Evolutionary conservation across 805 yeast species (phyloP).

Genomic region (Lachancea mirantina): DNA sequence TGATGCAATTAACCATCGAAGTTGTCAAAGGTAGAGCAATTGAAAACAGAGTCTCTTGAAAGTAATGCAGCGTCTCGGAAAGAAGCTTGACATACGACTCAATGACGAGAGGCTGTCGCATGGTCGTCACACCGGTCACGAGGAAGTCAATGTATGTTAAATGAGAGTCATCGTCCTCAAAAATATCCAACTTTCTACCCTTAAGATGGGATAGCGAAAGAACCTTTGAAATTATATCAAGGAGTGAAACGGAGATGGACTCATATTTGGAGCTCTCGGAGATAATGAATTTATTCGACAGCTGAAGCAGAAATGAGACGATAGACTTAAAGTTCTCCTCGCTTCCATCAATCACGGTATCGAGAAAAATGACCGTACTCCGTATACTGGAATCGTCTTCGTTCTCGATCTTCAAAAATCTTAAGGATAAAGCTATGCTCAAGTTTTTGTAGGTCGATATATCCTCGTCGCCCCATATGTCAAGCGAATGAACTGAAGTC

Average conservation of each 20-base stretch:
- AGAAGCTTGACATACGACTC: constrained; percentile 37
- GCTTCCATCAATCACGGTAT: constrained; percentile 46
- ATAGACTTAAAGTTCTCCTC: constrained; percentile 46
- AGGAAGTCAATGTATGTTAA: constrained; percentile 38
- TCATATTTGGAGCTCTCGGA: constrained; percentile 22
- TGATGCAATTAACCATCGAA: constrained; percentile 31
- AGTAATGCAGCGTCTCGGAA: constrained; percentile 44
- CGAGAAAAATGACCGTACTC: constrained; percentile 39
- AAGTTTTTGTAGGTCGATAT: constrained; percentile 57
- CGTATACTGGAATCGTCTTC: constrained; percentile 35
- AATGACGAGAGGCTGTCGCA: constrained; percentile 35
- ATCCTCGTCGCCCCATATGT: constrained; percentile 34
- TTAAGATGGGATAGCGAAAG: constrained; percentile 27
- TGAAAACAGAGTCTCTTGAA: constrained; percentile 46
- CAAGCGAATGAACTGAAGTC: constrained; percentile 41
- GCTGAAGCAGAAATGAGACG: constrained; percentile 36
- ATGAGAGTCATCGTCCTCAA: constrained; percentile 27
- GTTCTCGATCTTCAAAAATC: constrained; percentile 36
- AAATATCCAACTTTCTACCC: constrained; percentile 27
- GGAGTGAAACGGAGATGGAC: constrained; percentile 27
- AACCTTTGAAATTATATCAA: constrained; percentile 29
- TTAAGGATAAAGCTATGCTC: constrained; percentile 38
- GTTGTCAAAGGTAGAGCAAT: constrained; percentile 49
- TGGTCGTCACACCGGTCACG: constrained; percentile 40
- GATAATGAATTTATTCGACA: constrained; percentile 27